Percentiles rank a stretch among this genome's conserved stretches.
Evolutionary conservation across 2,329 filamentous ascomycete species (phyloP).

Genomic region (Blumeriella jaapii): DNA sequence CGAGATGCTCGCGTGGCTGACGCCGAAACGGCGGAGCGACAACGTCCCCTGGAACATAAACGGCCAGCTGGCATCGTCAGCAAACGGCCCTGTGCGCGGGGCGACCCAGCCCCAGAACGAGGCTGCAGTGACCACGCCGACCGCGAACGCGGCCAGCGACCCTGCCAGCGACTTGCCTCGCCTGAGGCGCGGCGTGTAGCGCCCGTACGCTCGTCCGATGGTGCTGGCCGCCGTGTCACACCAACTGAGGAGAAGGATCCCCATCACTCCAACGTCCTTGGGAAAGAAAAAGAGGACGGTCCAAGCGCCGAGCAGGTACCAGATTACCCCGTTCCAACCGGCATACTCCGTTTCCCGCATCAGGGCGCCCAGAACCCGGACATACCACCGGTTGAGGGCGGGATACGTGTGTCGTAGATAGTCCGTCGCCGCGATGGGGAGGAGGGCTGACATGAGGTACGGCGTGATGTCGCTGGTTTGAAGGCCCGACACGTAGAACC

Average conservation of each 20-base stretch:
- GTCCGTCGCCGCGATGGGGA: constrained; percentile 77
- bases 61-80: constrained; percentile 54
- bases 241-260: constrained; percentile 86
- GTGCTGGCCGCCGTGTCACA: constrained; percentile 96
- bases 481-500: constrained; percentile 69
- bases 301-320: constrained; percentile 88
- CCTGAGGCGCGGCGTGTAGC: constrained; percentile 76
- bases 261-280: constrained; percentile 86
- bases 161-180: constrained; percentile 87
- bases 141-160: constrained; percentile 68
- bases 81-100: constrained; percentile 53
- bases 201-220: constrained; percentile 79
- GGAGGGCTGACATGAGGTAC: constrained; percentile 65
- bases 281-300: constrained; percentile 75
- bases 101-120: constrained; percentile 84
- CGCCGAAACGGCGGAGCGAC: constrained; percentile 55
- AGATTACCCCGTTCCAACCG: constrained; percentile 94
- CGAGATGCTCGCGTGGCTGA: constrained; percentile 50
- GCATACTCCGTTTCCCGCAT: constrained; percentile 96
- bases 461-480: constrained; percentile 73
- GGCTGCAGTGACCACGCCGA: constrained; percentile 71
- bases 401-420: constrained; percentile 72
- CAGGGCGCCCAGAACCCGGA: constrained; percentile 70
- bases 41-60: constrained; percentile 77
- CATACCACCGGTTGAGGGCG: constrained; percentile 77